Percentiles rank a stretch among this genome's conserved stretches.
Conservation (phyloP, 2,329 filamentous ascomycete genomes). For the Phyllosticta citrichinensis region DNA sequence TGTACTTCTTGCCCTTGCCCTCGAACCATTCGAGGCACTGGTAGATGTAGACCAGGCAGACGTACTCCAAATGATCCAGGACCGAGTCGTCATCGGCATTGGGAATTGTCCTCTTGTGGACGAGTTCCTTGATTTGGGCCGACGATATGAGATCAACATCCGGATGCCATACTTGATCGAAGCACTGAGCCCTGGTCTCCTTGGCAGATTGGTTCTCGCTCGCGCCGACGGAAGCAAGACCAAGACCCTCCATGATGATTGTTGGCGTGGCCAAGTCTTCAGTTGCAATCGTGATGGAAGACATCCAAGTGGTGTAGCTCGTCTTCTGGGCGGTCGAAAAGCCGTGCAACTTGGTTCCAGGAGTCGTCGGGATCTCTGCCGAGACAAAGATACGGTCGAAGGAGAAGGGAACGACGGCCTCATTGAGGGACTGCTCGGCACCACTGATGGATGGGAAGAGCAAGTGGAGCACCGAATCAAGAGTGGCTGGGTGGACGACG, state of each 20-base stretch:
- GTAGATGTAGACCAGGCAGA: constrained; percentile 1
- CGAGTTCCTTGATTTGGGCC: background rate
- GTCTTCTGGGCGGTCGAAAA: background rate
- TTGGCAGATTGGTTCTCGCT: background rate
- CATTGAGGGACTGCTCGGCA: background rate
- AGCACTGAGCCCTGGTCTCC: background rate
- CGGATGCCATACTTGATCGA: background rate
- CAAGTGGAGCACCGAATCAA: constrained; percentile 24
- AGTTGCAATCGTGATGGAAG: background rate
- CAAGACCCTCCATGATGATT: constrained; percentile 1
- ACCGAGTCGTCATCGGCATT: background rate
- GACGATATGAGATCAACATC: background rate
- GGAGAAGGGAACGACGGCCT: constrained; percentile 1
- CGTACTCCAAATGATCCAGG: background rate
- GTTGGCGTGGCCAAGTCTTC: background rate
- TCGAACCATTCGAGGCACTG: background rate
- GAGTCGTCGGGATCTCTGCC: background rate
- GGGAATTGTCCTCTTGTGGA: background rate
- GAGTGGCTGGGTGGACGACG: constrained; percentile 3
- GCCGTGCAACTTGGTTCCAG: background rate
- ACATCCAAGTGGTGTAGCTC: constrained; percentile 3
- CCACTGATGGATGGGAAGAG: constrained; percentile 10
- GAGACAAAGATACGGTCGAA: constrained; percentile 1
- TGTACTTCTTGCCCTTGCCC: background rate
- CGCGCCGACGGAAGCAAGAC: background rate